Evolutionary conservation across 2,329 filamentous ascomycete species (phyloP), one percentile per base, ranked within the genome.

Genomic region (Dactylellina haptotyla): DNA sequence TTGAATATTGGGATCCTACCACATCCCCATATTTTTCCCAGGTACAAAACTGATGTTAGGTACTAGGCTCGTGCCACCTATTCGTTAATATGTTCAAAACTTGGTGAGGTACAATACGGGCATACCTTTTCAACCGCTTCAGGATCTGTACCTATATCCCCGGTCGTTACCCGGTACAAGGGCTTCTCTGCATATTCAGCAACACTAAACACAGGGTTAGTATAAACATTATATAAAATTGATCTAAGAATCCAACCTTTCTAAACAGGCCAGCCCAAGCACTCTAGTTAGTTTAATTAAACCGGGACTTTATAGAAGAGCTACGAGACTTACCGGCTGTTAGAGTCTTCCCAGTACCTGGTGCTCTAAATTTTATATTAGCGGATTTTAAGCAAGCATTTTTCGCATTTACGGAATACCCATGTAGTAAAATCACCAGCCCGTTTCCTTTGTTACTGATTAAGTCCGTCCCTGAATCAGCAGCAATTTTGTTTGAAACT

Each of bases 131-230:
- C 81, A 14, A 83, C 80, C 0, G 78, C 77, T 2, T 78, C 67
- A 0, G 81, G 77, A 10, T 75, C 67, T 1, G 79, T 80, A 0
- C 82, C 82, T 0, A 84, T 78, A 37, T 82, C 82, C 0, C 81
- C 81, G 1, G 80, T 80, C 4, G 80, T 81, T 63, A 84, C 79
- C 0, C 78, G 64, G 64, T 82, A 83, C 0, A 84, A 77, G 0
- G 82, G 82, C 2, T 80, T 80, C 1, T 79, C 76, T 0, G 80
- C 77, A 3, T 79, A 76, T 41, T 83, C 82, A 0, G 82, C 81
- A 0, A 84, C 80, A 25, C 79, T 78, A 20, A 26, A 16, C n/a
- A 6, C 2, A 23, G 2, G 4, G 37, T 58, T 28, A 58, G 53
- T 9, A 4, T 23, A 23, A 23, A 20, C n/a, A n/a, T n/a, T 6